Evolutionary conservation across 169 alveolate species (phyloP).

Genomic region (Eimeria maxima): DNA sequence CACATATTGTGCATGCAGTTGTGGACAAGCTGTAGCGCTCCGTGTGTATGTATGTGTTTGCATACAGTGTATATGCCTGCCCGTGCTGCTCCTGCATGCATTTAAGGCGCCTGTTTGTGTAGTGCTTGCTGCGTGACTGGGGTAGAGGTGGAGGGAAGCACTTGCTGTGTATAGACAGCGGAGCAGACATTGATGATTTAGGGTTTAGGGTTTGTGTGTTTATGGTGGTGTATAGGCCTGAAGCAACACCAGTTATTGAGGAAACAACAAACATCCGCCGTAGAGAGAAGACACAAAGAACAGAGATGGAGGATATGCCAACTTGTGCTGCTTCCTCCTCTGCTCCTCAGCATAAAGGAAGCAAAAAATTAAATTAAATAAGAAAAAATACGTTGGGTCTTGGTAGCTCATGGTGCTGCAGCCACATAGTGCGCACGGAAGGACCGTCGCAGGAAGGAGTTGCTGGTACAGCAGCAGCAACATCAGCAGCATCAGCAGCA

Average conservation of each 20-base stretch:
- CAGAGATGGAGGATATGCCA: neutral
- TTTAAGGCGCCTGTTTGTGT: neutral
- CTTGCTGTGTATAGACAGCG: too few species aligned
- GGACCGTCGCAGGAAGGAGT: neutral
- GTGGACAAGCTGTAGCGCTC: neutral
- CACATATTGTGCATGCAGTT: neutral
- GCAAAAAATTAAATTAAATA: neutral
- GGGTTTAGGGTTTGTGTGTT: conserved; percentile 5
- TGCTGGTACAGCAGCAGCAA: neutral
- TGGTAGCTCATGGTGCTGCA: neutral
- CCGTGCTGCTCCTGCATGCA: neutral
- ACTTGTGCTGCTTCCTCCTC: neutral
- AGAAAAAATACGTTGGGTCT: too few species aligned
- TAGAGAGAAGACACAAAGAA: neutral
- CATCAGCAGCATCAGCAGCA: neutral
- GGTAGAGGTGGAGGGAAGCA: neutral
- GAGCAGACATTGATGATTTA: neutral
- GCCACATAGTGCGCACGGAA: neutral
- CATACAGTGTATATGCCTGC: neutral
- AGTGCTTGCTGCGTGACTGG: neutral
- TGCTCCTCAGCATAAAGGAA: neutral
- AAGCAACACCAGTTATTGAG: neutral
- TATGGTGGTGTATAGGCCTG: conserved; percentile 22
- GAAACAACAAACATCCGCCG: conserved; percentile 4
- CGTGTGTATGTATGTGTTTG: neutral